phyloP scores from a whole-genome alignment of 2,329 filamentous ascomycete species.

The Chrysoporthe austroafricana region DNA sequence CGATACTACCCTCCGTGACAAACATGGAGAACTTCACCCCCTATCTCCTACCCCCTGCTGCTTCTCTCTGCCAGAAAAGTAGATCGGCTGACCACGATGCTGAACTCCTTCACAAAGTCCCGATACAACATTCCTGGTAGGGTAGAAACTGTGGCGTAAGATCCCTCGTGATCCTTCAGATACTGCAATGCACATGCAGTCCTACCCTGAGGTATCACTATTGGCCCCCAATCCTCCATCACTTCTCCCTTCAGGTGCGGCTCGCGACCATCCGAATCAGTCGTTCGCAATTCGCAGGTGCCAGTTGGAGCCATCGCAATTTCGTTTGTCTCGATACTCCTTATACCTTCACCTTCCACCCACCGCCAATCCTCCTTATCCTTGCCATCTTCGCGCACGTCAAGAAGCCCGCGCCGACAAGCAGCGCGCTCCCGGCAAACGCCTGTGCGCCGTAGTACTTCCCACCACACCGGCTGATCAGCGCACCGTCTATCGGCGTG shows the following conservation, averaged over 20 bases:
- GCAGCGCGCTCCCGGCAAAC: slow-evolving; percentile 50
- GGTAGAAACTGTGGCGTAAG: neutral
- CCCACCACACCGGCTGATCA: slow-evolving; percentile 48
- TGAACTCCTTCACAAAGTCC: neutral
- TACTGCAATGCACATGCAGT: neutral
- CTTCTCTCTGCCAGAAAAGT: too few species aligned
- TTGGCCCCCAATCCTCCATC: neutral
- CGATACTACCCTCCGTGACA: too few species aligned
- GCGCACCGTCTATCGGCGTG: slow-evolving; percentile 54
- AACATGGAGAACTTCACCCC: too few species aligned
- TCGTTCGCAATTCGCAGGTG: neutral
- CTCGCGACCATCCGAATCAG: neutral
- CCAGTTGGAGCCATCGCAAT: neutral
- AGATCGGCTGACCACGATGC: too few species aligned
- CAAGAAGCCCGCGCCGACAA: slow-evolving; percentile 47
- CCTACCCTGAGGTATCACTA: neutral
- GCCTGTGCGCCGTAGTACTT: slow-evolving; percentile 52
- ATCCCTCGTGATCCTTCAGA: neutral
- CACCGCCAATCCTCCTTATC: slow-evolving; percentile 42
- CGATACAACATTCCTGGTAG: too few species aligned
- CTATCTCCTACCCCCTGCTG: too few species aligned
- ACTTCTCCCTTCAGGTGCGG: neutral
- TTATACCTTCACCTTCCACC: slow-evolving; percentile 45
- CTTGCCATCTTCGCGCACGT: slow-evolving; percentile 43
- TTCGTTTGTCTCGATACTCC: neutral